phyloP scores from a whole-genome alignment of 768 basidiomycete species.

The Pilatotrama ljubarskyi region DNA sequence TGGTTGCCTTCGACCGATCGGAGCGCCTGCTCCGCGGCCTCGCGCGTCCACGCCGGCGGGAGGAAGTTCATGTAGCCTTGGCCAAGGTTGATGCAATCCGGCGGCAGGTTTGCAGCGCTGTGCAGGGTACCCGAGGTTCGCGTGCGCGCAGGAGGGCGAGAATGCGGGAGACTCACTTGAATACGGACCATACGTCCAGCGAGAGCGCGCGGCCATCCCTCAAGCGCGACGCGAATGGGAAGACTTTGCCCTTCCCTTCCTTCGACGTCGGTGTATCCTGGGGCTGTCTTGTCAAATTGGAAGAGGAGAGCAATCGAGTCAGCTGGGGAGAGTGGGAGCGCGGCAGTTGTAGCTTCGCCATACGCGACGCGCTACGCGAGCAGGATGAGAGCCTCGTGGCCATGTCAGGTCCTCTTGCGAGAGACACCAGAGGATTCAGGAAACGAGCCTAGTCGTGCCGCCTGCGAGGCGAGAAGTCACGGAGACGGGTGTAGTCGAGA shows the following conservation, averaged over 20 bases:
- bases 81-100: constrained; percentile 92
- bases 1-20: constrained; percentile 66
- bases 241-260: neutral
- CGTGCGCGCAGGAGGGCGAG: constrained; percentile 1
- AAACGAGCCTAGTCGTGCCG: no score
- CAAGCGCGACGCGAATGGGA: constrained; percentile 67
- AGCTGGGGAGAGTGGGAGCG: neutral
- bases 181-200: constrained; percentile 89
- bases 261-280: neutral
- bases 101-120: constrained; percentile 84
- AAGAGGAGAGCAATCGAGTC: neutral
- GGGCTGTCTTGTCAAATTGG: neutral
- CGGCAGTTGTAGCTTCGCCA: neutral
- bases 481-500: no score
- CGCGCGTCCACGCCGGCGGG: constrained; percentile 76
- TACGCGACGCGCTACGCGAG: neutral
- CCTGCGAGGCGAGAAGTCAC: no score
- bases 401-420: neutral
- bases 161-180: constrained; percentile 52
- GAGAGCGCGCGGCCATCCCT: constrained; percentile 74
- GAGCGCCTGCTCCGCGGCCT: constrained; percentile 71
- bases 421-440: no score
- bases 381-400: neutral
- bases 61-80: constrained; percentile 89
- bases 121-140: neutral